Base-by-base conservation (phyloP, 2,329 filamentous ascomycete genomes). In the Thelonectria olida region DNA sequence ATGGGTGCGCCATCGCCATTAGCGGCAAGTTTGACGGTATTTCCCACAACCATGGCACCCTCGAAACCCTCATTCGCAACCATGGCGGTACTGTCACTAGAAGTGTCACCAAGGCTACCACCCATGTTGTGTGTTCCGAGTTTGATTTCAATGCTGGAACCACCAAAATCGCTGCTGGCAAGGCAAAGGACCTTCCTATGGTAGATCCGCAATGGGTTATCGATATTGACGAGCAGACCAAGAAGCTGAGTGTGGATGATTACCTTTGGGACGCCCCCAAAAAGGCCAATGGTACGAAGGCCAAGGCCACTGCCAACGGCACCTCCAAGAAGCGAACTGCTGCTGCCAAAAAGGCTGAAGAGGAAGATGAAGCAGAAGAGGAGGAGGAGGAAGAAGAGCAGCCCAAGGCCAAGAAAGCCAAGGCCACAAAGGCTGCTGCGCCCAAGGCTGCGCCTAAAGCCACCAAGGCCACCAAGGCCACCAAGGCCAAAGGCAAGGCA, bases 201-300 rank as follows among this genome's bases (percentile, higher is more conserved):
- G 82, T 92, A 23, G 80, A 76, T 9, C 73, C 89, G 0, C 76
- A 84, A 13, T 93, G 90, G 90, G 76, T 89, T n/a, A 64, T 84
- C 2, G 82, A 88, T n/a, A 88, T 82, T 20, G 76, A 84, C 36
- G 60, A 64, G 9, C 58, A 73, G 38, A 65, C 69, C 22, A 67
- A 64, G 49, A 65, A 67, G 42, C 62, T 74, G 12, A 62, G 64
- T 19, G 66, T 61, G 2, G 68, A 73, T 22, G 65, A 67, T 19
- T 74, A 72, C 25, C 42, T 61, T 22, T 77, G 72, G 74, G 71
- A 67, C 66, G 64, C 56, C n/a, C n/a, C n/a, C 28, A 71, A 68
- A 31, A 68, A 66, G n/a, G 50, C 70, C 13, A 72, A 72, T 7
- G 65, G 62, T 15, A 60, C 69, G 22, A 68, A 67, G 4, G 54